phyloP scores from a whole-genome alignment of 371 early-diverging fungal genomes.

The Mortierella sp. region DNA sequence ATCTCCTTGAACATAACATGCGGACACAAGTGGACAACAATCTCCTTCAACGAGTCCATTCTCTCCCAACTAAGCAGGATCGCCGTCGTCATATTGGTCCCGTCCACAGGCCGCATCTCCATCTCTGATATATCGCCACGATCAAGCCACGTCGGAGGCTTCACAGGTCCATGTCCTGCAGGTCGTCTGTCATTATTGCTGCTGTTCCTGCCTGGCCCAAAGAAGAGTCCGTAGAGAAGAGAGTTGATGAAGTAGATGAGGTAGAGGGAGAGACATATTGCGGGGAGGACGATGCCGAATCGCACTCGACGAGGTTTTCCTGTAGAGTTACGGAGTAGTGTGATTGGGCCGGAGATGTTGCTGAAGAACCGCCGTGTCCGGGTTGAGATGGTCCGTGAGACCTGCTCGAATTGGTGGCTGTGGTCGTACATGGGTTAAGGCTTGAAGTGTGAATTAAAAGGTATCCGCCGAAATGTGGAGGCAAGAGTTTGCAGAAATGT shows the following conservation, averaged over 20 bases:
- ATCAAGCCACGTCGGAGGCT: slow-evolving; percentile 47
- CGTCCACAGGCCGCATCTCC: slow-evolving; percentile 70
- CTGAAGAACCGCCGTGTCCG: slow-evolving; percentile 33
- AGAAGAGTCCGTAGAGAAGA: slow-evolving; percentile 32
- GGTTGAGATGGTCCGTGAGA: slow-evolving; percentile 34
- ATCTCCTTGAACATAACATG: slow-evolving; percentile 72
- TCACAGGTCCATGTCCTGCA: neutral
- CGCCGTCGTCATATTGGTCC: slow-evolving; percentile 65
- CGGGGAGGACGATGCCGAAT: slow-evolving; percentile 41
- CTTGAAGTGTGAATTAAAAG: neutral
- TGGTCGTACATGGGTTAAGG: slow-evolving; percentile 32
- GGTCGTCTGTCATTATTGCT: neutral
- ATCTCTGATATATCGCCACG: slow-evolving; percentile 47
- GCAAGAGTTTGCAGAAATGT: neutral
- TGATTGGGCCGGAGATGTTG: slow-evolving; percentile 31
- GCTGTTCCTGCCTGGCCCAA: slow-evolving; percentile 19
- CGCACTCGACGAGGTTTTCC: slow-evolving; percentile 43
- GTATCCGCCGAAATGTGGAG: neutral
- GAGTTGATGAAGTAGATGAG: slow-evolving; percentile 26
- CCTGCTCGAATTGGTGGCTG: slow-evolving; percentile 36
- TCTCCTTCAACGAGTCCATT: slow-evolving; percentile 60
- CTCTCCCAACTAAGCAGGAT: slow-evolving; percentile 63
- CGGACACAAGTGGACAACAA: slow-evolving; percentile 67
- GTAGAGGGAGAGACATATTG: slow-evolving; percentile 15
- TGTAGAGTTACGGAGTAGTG: slow-evolving; percentile 25